A percentile compares a stretch with the other conserved stretches of the same genome.
phyloP scores from a whole-genome alignment of 495 filamentous ascomycete species.

The Lasiosphaeriaceae sp. region DNA sequence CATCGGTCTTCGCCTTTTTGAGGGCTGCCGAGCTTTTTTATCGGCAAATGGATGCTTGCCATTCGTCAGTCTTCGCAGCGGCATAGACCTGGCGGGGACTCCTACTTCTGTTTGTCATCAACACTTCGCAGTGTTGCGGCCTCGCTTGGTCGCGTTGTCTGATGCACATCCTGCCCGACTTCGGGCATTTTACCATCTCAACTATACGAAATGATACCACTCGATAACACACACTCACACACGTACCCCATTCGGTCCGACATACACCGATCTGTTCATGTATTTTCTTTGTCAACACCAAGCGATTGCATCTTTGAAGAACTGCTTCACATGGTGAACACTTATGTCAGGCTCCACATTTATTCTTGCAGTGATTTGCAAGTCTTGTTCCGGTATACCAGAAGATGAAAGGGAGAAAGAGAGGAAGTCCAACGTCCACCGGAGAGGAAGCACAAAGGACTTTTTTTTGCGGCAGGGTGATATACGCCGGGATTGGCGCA shows the following conservation, averaged over 20 bases:
- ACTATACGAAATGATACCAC: conserved; percentile 4
- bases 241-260: conserved; percentile 17
- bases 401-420: background rate
- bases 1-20: conserved; percentile 1
- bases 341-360: conserved; percentile 3
- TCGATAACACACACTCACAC: background rate
- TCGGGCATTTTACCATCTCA: conserved; percentile 5
- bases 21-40: background rate
- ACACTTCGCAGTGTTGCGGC: background rate
- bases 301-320: background rate
- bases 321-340: conserved; percentile 7
- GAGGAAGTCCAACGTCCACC: background rate
- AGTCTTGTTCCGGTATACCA: background rate
- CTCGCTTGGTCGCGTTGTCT: background rate
- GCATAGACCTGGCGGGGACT: background rate
- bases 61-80: background rate
- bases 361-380: conserved; percentile 11
- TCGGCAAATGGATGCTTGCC: background rate
- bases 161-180: conserved; percentile 7
- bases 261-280: conserved; percentile 11
- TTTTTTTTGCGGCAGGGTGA: background rate
- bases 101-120: background rate
- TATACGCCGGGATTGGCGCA: background rate
- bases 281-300: conserved; percentile 17
- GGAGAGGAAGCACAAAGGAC: background rate